Base-by-base conservation (phyloP, 768 basidiomycete genomes). In the Suillus spraguei region DNA sequence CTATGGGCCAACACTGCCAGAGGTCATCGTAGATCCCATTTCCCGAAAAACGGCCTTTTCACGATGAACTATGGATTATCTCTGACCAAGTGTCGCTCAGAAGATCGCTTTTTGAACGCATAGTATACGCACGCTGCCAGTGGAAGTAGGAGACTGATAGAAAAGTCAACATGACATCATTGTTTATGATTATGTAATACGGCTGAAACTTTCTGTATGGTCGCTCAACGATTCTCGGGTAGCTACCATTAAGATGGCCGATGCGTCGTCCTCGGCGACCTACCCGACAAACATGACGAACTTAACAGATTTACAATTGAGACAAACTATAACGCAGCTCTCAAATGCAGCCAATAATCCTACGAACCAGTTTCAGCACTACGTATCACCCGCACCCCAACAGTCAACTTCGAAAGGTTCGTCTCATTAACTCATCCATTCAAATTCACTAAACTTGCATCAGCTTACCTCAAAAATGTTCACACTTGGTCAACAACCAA, bases 381-480 rank as follows among this genome's bases (percentile, higher is more conserved):
- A 75, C 69, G 64, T 69, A 52, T 65, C 76, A 36, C 59, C 76
- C 14, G 67, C 77, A 61, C 69, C 78, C 17, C 76, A 68, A 62
- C 46, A 63, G 28, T 69, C 66, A 8, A 69, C 71, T 38, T 68
- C 74, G 32, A 77, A 76, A 63, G 75, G 75, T 77, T 47, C 52
- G 64, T 38, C 44, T 17, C 42, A 16, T 35, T 13, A 20, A 33
- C 22, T 41, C 60, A 14, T 56, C 17, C 22, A 46, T n/a, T 24
- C 13, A 47, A 46, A 36, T 35, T 58, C 39, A 32, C 32, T 58
- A 13, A 65, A 68, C 56, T 35, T 17, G 16, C 10, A 32, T 39
- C 50, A 85, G 84, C 83, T 2, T 91, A 91, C 70, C 79, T 85
- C 64, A 89, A 86, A 81, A 91, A 91, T 67, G 78, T 91, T 17